Percentiles rank a stretch among this genome's conserved stretches.
These are phyloP conservation scores for Cutaneotrichosporon sp. DNA, from an alignment of 1,284 basidiomycete genomes.

Conservation along the genomic window DNA sequence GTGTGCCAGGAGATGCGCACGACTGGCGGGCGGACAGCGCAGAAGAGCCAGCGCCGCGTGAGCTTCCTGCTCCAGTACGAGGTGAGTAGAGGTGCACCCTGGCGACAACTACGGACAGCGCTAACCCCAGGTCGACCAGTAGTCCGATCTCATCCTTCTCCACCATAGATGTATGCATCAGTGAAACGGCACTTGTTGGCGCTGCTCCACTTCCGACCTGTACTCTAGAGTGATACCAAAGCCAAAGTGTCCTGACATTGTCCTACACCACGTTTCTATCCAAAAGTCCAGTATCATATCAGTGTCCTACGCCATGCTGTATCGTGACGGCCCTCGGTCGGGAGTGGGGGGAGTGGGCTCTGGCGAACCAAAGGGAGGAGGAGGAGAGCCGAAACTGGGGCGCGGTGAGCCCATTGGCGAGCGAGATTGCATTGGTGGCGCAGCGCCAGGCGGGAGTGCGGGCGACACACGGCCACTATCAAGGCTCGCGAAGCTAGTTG, in stretches of 20 bases:
- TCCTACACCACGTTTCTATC: not conserved
- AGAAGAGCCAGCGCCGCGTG: slow-evolving; percentile 82
- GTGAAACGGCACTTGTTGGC: not conserved
- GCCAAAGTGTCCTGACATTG: not conserved
- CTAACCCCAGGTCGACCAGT: not conserved
- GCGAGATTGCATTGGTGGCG: not conserved
- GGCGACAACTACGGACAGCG: not conserved
- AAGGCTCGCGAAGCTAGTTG: not conserved
- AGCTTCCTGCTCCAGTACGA: slow-evolving; percentile 74
- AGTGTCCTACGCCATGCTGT: slow-evolving; percentile 2
- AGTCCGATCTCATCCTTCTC: not conserved
- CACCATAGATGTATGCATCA: not conserved
- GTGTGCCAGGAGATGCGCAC: slow-evolving; percentile 95
- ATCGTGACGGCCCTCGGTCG: not conserved
- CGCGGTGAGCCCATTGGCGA: not conserved
- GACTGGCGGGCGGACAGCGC: slow-evolving; percentile 83
- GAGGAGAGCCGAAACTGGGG: not conserved
- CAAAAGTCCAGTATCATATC: not conserved
- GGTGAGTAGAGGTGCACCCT: slow-evolving; percentile 30
- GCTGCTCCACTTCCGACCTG: too few relatives aligned
- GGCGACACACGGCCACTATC: not conserved
- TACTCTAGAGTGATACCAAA: not conserved
- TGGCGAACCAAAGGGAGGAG: not conserved
- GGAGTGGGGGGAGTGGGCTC: not conserved
- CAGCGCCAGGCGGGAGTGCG: not conserved